Evolutionary conservation across 192 early-diverging fungal species (phyloP).

Genomic region (Coemansia asiatica): DNA sequence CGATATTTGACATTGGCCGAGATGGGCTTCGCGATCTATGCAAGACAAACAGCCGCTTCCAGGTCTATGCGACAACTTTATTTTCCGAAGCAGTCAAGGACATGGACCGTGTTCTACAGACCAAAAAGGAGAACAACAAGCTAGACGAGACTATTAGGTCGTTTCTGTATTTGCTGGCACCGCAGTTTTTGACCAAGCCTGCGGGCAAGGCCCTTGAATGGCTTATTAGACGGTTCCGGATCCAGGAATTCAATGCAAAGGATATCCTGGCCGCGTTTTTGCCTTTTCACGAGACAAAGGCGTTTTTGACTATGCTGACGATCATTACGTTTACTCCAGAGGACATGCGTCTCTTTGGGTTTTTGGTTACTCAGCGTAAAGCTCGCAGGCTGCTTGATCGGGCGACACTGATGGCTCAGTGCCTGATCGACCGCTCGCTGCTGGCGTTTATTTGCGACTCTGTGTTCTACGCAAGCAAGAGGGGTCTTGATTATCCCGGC

Average conservation of each 20-base stretch:
- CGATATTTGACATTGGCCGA: slow-evolving; percentile 79
- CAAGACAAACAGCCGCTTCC: slow-evolving; percentile 65
- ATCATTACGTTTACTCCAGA: slow-evolving; percentile 69
- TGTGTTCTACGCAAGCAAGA: slow-evolving; percentile 45
- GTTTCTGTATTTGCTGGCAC: slow-evolving; percentile 79
- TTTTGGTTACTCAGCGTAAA: slow-evolving; percentile 47
- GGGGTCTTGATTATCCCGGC: slow-evolving; percentile 30
- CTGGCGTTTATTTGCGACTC: slow-evolving; percentile 78
- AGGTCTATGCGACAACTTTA: slow-evolving; percentile 66
- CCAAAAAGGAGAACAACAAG: slow-evolving; percentile 74
- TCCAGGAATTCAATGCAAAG: slow-evolving; percentile 87
- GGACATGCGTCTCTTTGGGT: slow-evolving; percentile 39
- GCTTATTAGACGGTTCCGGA: slow-evolving; percentile 80
- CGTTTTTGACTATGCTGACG: slow-evolving; percentile 80
- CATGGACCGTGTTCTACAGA: slow-evolving; percentile 76
- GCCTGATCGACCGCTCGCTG: slow-evolving; percentile 66
- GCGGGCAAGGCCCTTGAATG: slow-evolving; percentile 90
- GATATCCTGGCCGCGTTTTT: slow-evolving; percentile 73
- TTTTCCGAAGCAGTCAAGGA: slow-evolving; percentile 81
- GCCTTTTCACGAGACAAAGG: slow-evolving; percentile 92
- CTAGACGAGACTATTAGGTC: slow-evolving; percentile 73
- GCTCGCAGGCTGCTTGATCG: slow-evolving; percentile 65
- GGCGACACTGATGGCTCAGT: slow-evolving; percentile 66
- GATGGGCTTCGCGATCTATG: slow-evolving; percentile 77
- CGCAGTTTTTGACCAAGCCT: slow-evolving; percentile 81